Percentiles rank a stretch among this genome's conserved stretches.
Evolutionary conservation across 148 eudicot genomes (phyloP).

Genomic region (Arbutus unedo): DNA sequence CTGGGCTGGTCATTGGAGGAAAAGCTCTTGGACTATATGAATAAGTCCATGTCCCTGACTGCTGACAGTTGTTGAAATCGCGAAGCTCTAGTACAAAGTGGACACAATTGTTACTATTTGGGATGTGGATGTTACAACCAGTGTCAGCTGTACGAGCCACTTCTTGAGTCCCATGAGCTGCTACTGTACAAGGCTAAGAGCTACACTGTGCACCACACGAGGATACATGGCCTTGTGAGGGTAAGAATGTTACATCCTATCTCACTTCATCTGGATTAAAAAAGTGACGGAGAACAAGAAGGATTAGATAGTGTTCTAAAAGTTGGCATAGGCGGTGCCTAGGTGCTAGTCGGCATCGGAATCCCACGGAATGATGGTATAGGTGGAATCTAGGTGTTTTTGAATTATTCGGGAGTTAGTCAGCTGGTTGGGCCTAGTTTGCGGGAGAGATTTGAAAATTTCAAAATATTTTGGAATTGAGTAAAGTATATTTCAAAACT

Average conservation of each 20-base stretch:
- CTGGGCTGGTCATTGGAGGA: background rate
- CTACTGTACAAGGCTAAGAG: background rate
- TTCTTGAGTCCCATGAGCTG: background rate
- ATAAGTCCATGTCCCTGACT: background rate
- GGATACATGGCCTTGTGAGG: background rate
- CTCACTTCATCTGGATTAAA: background rate
- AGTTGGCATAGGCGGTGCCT: too few species aligned
- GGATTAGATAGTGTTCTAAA: background rate
- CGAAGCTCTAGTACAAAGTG: background rate
- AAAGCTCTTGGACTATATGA: background rate
- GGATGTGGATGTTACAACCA: background rate
- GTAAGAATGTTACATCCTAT: background rate
- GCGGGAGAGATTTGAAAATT: too few species aligned
- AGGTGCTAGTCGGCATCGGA: too few species aligned
- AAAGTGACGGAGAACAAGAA: background rate
- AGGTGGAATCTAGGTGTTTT: too few species aligned
- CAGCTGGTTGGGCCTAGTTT: too few species aligned
- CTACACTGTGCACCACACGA: background rate
- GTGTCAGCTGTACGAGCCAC: background rate
- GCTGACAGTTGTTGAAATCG: background rate
- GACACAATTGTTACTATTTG: background rate
- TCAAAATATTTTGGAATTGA: too few species aligned
- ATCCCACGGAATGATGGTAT: too few species aligned
- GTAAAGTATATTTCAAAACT: too few species aligned
- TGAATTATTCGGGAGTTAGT: too few species aligned